Conservation (phyloP, 164 flowering plant species). For the Magnolia kwangsiensis region DNA sequence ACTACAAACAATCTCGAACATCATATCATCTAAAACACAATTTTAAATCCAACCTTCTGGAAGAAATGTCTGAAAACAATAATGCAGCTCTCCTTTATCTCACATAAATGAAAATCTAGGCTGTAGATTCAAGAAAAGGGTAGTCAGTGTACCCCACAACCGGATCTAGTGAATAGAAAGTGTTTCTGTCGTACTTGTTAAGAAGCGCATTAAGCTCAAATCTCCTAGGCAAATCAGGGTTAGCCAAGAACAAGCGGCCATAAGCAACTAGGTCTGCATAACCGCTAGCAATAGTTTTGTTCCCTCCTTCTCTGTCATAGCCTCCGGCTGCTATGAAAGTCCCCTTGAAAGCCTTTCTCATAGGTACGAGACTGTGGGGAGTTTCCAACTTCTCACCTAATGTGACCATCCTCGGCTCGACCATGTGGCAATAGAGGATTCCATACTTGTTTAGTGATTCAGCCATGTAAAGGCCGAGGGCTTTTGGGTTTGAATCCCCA, state of each 20-base stretch:
- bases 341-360: slow-evolving; percentile 49
- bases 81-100: background rate
- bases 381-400: slow-evolving; percentile 17
- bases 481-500: slow-evolving; percentile 49
- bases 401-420: slow-evolving; percentile 50
- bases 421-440: slow-evolving; percentile 43
- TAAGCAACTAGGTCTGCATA: slow-evolving; percentile 32
- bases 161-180: slow-evolving; percentile 36
- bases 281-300: slow-evolving; percentile 28
- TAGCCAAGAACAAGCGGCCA: slow-evolving; percentile 38
- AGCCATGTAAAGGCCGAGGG: slow-evolving; percentile 49
- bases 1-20: no score
- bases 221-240: slow-evolving; percentile 38
- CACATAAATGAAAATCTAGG: background rate
- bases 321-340: slow-evolving; percentile 46
- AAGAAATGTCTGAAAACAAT: no score
- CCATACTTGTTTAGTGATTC: slow-evolving; percentile 38
- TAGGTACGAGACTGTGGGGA: slow-evolving; percentile 36
- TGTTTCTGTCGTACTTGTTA: slow-evolving; percentile 28
- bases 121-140: slow-evolving; percentile 27
- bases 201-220: slow-evolving; percentile 34
- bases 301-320: slow-evolving; percentile 38
- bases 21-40: no score
- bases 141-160: slow-evolving; percentile 38
- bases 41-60: no score